phyloP scores from a whole-genome alignment of 768 basidiomycete genomes.

The Cubamyces lactineus region DNA sequence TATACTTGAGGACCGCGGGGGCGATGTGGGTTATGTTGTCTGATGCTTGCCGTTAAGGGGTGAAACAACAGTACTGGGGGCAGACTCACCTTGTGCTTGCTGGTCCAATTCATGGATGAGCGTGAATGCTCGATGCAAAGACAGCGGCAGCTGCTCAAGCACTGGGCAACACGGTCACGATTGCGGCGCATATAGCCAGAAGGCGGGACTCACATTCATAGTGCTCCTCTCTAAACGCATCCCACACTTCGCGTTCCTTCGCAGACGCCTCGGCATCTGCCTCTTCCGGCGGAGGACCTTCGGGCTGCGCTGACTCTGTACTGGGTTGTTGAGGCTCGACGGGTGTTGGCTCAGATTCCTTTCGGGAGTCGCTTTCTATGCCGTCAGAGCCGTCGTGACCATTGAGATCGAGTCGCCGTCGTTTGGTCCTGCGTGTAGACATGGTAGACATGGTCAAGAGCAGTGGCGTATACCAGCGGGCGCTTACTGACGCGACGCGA shows the following conservation, averaged over 20 bases:
- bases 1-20: constrained; percentile 55
- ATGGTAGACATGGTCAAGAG: constrained; percentile 4
- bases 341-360: background rate
- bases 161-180: constrained; percentile 44
- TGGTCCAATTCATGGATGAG: constrained; percentile 76
- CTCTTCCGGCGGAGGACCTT: constrained; percentile 27
- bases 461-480: background rate
- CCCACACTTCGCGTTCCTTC: constrained; percentile 72
- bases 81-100: constrained; percentile 53
- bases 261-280: constrained; percentile 34
- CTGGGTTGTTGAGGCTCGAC: background rate
- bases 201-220: constrained; percentile 60
- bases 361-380: background rate
- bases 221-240: constrained; percentile 76
- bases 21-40: constrained; percentile 44
- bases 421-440: constrained; percentile 20
- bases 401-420: constrained; percentile 14
- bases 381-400: background rate
- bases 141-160: constrained; percentile 77
- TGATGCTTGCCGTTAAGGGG: background rate
- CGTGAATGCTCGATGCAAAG: constrained; percentile 69
- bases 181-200: background rate
- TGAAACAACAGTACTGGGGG: background rate
- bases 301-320: background rate
- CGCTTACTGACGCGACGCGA: constrained; percentile 6